Evolutionary conservation across 1,284 basidiomycete genomes (phyloP).

Genomic region (Tremellales sp.): DNA sequence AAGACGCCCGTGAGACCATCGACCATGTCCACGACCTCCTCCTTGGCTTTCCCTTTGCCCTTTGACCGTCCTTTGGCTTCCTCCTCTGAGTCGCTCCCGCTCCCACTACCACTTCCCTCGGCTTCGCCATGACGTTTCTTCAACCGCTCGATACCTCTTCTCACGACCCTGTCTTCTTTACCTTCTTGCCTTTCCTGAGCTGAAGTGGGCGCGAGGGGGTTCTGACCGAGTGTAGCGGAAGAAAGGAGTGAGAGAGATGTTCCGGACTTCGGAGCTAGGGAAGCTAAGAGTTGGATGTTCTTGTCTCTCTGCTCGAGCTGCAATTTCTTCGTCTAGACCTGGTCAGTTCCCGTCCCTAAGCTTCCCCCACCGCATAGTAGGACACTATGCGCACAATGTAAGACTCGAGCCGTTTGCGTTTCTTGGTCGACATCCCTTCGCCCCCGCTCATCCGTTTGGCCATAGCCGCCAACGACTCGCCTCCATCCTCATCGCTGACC

Average conservation of each 20-base stretch:
- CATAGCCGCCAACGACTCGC: constrained; percentile 9
- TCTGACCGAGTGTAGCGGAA: constrained; percentile 39
- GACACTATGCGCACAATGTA: constrained; percentile 53
- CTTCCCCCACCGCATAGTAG: constrained; percentile 48
- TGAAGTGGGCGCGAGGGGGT: constrained; percentile 40
- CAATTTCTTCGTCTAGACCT: constrained; percentile 44
- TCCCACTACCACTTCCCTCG: constrained; percentile 56
- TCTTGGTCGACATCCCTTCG: constrained; percentile 46
- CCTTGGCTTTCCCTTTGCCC: constrained; percentile 57
- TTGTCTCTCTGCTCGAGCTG: constrained; percentile 42
- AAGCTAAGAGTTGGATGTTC: constrained; percentile 38
- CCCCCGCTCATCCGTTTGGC: constrained; percentile 1
- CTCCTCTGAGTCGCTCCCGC: constrained; percentile 44
- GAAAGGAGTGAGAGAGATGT: constrained; percentile 32
- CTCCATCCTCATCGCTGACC: constrained; percentile 41
- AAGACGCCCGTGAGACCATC: too few relatives aligned
- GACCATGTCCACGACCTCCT: constrained; percentile 61
- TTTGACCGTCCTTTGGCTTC: constrained; percentile 55
- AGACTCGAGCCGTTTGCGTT: constrained; percentile 47
- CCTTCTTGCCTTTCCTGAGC: constrained; percentile 62
- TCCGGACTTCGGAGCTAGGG: constrained; percentile 26
- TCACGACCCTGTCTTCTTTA: constrained; percentile 68
- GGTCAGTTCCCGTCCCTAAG: constrained; percentile 50
- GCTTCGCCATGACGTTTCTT: constrained; percentile 55
- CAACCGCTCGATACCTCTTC: constrained; percentile 62